Evolutionary conservation across 371 early-diverging fungal genomes (phyloP).

Genomic region (Conidiobolus coronatus): DNA sequence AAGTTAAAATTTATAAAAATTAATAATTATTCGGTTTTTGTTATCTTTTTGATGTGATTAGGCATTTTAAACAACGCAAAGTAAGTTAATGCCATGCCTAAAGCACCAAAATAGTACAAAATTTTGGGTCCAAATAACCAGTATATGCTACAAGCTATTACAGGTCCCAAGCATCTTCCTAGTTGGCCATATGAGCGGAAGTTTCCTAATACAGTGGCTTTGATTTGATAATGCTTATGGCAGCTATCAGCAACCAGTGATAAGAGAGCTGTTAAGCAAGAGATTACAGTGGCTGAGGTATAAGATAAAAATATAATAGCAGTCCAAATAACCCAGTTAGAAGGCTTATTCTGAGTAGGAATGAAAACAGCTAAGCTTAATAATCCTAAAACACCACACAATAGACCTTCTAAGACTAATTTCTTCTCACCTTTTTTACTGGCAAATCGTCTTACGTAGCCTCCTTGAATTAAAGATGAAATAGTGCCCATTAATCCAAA

Average conservation of each 20-base stretch:
- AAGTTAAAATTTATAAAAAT: too few relatives aligned
- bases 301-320: constrained; percentile 64
- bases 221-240: neutral
- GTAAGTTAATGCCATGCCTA: too few relatives aligned
- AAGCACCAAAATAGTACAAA: too few relatives aligned
- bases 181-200: constrained; percentile 82
- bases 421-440: constrained; percentile 38
- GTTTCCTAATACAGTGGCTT: constrained; percentile 33
- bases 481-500: constrained; percentile 72
- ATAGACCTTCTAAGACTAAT: constrained; percentile 58
- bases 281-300: constrained; percentile 85
- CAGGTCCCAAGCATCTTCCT: constrained; percentile 74
- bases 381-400: constrained; percentile 40
- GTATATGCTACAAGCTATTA: constrained; percentile 63
- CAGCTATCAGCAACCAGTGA: constrained; percentile 23
- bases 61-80: too few relatives aligned
- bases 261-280: constrained; percentile 61
- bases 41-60: too few relatives aligned
- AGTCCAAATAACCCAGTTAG: too few relatives aligned
- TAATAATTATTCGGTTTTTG: too few relatives aligned
- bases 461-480: constrained; percentile 77
- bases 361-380: constrained; percentile 28
- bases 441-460: constrained; percentile 62
- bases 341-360: too few relatives aligned
- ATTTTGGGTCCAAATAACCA: constrained; percentile 54